phyloP scores from a whole-genome alignment of 2,329 filamentous ascomycete species.

The Fusarium lyarnte region DNA sequence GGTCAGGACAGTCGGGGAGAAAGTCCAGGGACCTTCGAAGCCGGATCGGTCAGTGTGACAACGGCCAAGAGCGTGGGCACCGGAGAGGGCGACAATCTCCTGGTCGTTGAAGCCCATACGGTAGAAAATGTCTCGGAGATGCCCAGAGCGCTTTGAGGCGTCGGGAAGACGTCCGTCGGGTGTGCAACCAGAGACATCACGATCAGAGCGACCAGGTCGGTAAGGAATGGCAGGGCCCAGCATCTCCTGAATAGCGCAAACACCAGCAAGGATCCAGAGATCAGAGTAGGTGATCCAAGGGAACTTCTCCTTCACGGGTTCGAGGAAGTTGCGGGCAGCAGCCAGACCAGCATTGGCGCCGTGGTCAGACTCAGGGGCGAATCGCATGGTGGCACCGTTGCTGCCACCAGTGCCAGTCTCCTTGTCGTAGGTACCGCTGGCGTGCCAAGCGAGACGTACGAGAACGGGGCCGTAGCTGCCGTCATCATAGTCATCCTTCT shows the following conservation, averaged over 20 bases:
- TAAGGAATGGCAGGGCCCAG: conserved; percentile 87
- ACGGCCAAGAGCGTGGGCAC: conserved; percentile 87
- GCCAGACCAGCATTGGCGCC: conserved; percentile 93
- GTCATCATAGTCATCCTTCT: conserved; percentile 96
- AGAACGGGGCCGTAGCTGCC: conserved; percentile 95
- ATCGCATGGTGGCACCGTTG: conserved; percentile 98
- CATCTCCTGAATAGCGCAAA: conserved; percentile 93
- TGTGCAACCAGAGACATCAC: conserved; percentile 84
- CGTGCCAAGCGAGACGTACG: conserved; percentile 92
- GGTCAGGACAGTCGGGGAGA: conserved; percentile 88
- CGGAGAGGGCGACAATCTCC: conserved; percentile 90
- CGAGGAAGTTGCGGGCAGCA: conserved; percentile 88
- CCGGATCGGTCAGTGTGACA: conserved; percentile 91
- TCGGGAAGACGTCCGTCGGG: conserved; percentile 91
- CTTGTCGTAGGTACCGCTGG: conserved; percentile 90
- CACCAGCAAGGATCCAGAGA: conserved; percentile 91
- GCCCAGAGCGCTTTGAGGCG: conserved; percentile 77
- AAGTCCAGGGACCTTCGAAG: conserved; percentile 90
- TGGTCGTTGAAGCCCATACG: conserved; percentile 98
- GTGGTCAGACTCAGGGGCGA: conserved; percentile 86
- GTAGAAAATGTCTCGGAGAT: conserved; percentile 91
- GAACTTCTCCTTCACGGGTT: conserved; percentile 87
- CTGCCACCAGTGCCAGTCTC: conserved; percentile 88
- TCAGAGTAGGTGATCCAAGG: conserved; percentile 98
- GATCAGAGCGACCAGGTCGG: conserved; percentile 85